phyloP scores from a whole-genome alignment of 1,284 basidiomycete genomes.

The Coniferiporia sulphurascens region DNA sequence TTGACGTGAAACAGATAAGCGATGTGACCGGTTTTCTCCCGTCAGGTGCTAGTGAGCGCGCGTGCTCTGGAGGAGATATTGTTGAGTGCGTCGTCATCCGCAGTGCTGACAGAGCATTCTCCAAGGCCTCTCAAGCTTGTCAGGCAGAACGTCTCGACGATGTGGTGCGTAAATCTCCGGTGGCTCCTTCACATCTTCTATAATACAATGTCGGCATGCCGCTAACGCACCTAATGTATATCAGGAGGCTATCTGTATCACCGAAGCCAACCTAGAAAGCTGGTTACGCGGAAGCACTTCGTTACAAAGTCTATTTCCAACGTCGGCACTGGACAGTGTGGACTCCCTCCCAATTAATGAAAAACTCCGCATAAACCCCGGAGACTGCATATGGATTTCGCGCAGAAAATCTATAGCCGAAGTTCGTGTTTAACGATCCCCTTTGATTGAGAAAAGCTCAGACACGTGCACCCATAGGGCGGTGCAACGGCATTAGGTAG shows the following conservation, averaged over 20 bases:
- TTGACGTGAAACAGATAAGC: constrained; percentile 36
- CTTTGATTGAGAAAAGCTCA: not conserved
- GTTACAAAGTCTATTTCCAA: not conserved
- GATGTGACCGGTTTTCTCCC: constrained; percentile 47
- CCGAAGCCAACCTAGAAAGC: not conserved
- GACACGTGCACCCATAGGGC: constrained; percentile 44
- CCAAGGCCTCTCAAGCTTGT: constrained; percentile 37
- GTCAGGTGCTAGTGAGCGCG: constrained; percentile 29
- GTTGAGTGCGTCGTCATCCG: constrained; percentile 57
- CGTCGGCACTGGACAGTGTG: not conserved
- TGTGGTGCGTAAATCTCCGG: constrained; percentile 18
- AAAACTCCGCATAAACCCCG: constrained; percentile 4
- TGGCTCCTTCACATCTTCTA: not conserved
- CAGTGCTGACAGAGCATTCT: constrained; percentile 31
- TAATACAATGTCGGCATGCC: not conserved
- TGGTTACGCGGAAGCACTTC: constrained; percentile 10
- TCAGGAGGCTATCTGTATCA: constrained; percentile 10
- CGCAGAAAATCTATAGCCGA: constrained; percentile 12
- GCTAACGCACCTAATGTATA: constrained; percentile 10
- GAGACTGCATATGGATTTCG: constrained; percentile 13
- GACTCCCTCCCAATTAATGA: not conserved
- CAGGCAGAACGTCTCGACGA: constrained; percentile 27
- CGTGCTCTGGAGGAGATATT: constrained; percentile 38
- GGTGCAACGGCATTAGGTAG: constrained; percentile 82
- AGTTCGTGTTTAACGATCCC: constrained; percentile 1